These are phyloP conservation scores for Clitoria ternatea DNA, from an alignment of 306 rosid genomes.

Conservation along the genomic window DNA sequence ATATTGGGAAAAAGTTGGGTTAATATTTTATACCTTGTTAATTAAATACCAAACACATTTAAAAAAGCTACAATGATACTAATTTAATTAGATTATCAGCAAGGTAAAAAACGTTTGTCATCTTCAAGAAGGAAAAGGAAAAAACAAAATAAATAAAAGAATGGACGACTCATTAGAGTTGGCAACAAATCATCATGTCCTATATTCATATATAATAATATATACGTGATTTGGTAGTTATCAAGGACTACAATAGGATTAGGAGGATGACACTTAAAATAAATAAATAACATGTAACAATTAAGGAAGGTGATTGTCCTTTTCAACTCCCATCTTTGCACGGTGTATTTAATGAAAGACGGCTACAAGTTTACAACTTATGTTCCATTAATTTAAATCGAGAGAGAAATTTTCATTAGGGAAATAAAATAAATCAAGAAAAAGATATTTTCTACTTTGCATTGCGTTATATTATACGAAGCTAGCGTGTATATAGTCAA, in stretches of 20 bases:
- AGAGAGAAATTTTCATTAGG: not conserved
- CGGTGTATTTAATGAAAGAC: not conserved
- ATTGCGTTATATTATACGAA: not conserved
- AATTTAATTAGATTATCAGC: not conserved
- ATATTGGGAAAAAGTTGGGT: not conserved
- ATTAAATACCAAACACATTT: not conserved
- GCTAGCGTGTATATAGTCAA: not conserved
- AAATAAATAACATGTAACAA: not conserved
- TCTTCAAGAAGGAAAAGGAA: not conserved
- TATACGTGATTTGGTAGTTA: not conserved
- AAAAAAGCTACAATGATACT: not conserved
- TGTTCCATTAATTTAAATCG: not conserved
- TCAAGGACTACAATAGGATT: not conserved
- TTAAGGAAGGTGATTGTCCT: not conserved
- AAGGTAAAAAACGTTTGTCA: not conserved
- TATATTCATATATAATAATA: constrained; percentile 1
- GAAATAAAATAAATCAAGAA: not conserved
- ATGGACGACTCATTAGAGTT: not conserved
- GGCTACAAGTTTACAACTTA: not conserved
- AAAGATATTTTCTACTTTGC: not conserved
- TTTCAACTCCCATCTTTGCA: not conserved
- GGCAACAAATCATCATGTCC: constrained; percentile 30
- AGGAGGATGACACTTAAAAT: not conserved
- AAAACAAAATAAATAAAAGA: not conserved
- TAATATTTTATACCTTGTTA: not conserved